Base-by-base conservation (phyloP, 305 asterid species). In the Fraxinus greggii region DNA sequence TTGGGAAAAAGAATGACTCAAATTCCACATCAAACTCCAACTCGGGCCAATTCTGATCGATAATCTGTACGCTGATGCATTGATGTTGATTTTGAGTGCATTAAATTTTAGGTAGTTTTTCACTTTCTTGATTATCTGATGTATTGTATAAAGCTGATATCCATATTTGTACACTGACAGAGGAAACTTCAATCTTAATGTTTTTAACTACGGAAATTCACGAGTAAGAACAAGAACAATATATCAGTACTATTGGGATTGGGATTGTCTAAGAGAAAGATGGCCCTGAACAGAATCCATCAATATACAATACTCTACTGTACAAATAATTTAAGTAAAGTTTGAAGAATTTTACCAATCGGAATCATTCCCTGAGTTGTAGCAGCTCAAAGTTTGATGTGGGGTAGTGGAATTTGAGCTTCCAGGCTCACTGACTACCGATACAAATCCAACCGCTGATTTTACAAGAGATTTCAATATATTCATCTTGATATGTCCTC, bases 401-500 rank as follows among this genome's bases (percentile, higher is more conserved):
- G 87, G 87, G 51, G 61, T 73, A 35, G 83, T 80, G 19, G 86
- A 80, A 23, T 12, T 80, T 4, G 84, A 76, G 51, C 80, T 85
- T 10, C 32, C 72, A 2, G 85, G 8, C 10, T 61, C 77, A 13
- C n/a, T 72, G 23, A 63, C 33, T 1, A 8, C 36, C 35, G 80
- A 35, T 2, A 83, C 1, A 2, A 83, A 75, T 10, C 4, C 38
- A 5, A 0, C 61, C 7, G 80, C 80, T 6, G 83, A 79, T 79
- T 82, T 84, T 0, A 80, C n/a, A 15, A 86, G 1, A 17, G 81
- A 61, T 65, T 77, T 86, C 72, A 86, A 17, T n/a, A 87, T 85
- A 56, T 74, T 80, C 8, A 21, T 17, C 89, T 87, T 87, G 23
- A 90, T 83, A 29, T 84, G 77, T 0, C 92, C 93, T 56, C 91